These are phyloP conservation scores for Chalaropsis thielavioides DNA, from an alignment of 2,329 filamentous ascomycete species.

Conservation along the genomic window DNA sequence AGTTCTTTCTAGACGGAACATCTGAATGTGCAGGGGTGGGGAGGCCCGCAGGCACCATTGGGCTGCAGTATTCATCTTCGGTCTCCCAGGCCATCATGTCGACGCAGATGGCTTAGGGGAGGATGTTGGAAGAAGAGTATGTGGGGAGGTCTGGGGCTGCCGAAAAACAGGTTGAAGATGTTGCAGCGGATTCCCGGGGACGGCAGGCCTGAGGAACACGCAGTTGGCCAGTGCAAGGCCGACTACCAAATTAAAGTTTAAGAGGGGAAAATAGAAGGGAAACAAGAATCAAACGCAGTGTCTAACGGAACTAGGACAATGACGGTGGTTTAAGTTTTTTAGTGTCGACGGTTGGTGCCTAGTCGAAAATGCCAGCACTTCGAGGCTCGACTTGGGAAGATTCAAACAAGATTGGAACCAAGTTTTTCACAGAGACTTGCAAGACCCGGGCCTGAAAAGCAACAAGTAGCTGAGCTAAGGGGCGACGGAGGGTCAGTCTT, in stretches of 20 bases:
- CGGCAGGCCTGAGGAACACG: too few species aligned
- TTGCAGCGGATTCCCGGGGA: not conserved
- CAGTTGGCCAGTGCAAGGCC: not conserved
- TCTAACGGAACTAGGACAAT: not conserved
- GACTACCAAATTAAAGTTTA: not conserved
- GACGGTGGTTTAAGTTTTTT: not conserved
- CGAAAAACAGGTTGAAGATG: too few species aligned
- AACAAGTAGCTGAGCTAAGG: not conserved
- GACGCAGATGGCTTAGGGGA: not conserved
- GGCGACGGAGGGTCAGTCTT: not conserved
- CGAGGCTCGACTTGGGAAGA: not conserved
- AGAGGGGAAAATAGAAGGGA: not conserved
- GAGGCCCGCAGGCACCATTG: slow-evolving; percentile 41
- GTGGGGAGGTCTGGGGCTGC: not conserved
- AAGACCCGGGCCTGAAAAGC: not conserved
- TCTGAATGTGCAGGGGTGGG: slow-evolving; percentile 40
- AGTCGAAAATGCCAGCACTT: slow-evolving; percentile 4
- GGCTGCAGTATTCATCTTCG: slow-evolving; percentile 45
- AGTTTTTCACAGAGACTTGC: not conserved
- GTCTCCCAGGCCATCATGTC: slow-evolving; percentile 46
- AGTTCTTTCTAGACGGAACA: slow-evolving; percentile 45
- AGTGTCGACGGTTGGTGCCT: not conserved
- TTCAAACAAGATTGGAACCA: not conserved
- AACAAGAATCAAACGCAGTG: not conserved
- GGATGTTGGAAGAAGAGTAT: not conserved